These are phyloP conservation scores for Pseudogymnoascus sp. DNA, from an alignment of 2,329 filamentous ascomycete genomes.

Conservation along the genomic window DNA sequence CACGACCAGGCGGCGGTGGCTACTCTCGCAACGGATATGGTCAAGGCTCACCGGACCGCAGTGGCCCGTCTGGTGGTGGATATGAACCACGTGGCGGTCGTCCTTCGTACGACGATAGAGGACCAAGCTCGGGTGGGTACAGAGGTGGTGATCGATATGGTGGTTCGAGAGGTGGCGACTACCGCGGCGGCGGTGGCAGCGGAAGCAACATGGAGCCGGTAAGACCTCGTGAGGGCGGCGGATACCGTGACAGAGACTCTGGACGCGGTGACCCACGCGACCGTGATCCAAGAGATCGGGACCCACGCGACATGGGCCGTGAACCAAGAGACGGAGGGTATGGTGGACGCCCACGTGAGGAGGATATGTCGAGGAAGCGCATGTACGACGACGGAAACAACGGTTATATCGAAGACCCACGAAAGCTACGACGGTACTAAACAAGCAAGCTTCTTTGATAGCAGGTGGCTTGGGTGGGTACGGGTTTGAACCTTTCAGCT, in stretches of 20 bases:
- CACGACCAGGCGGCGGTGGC: constrained; percentile 44
- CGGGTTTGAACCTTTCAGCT: constrained; percentile 33
- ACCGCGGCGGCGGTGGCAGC: constrained; percentile 24
- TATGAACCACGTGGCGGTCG: constrained; percentile 45
- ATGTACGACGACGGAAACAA: constrained; percentile 73
- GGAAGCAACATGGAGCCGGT: constrained; percentile 82
- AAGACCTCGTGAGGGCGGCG: constrained; percentile 50
- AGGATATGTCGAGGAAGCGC: constrained; percentile 38
- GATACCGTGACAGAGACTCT: constrained; percentile 35
- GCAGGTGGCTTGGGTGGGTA: constrained; percentile 39
- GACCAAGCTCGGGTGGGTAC: constrained; percentile 37
- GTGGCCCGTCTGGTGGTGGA: constrained; percentile 38
- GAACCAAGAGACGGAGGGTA: constrained; percentile 54
- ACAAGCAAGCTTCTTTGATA: constrained; percentile 30
- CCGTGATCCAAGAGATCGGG: constrained; percentile 40
- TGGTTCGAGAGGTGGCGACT: constrained; percentile 30
- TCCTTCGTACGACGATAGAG: constrained; percentile 54
- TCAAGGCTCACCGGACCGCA: constrained; percentile 28
- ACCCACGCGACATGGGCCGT: constrained; percentile 37
- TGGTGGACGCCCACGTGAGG: constrained; percentile 39
- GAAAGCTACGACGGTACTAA: constrained; percentile 58
- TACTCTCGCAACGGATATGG: constrained; percentile 32
- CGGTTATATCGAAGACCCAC: constrained; percentile 70
- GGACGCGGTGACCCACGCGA: constrained; percentile 47
- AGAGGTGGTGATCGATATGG: constrained; percentile 39